Evolutionary conservation across 768 basidiomycete genomes (phyloP).

Genomic region (Hypholoma fasciculare): DNA sequence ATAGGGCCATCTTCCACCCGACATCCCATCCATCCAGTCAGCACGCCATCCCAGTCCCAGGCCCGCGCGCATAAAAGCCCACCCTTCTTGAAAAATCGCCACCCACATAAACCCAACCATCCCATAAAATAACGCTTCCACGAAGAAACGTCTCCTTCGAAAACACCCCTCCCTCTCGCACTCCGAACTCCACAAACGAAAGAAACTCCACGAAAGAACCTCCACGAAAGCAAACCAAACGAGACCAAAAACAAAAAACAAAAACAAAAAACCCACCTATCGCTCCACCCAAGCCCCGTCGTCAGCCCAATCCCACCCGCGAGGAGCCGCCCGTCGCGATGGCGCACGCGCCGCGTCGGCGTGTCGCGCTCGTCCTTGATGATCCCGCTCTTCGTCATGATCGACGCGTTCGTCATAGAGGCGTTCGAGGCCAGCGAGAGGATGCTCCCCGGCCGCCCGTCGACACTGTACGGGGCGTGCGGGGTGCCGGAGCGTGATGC

Average conservation of each 20-base stretch:
- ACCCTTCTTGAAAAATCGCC: no score
- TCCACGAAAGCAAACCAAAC: neutral
- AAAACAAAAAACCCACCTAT: conserved; percentile 46
- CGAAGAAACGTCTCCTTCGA: no score
- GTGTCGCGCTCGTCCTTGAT: conserved; percentile 62
- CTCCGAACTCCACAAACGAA: no score
- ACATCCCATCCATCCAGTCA: no score
- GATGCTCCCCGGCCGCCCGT: conserved; percentile 32
- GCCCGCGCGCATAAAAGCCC: no score
- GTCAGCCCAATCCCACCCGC: conserved; percentile 68
- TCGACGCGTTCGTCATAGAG: conserved; percentile 14
- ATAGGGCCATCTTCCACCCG: no score
- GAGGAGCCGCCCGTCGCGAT: conserved; percentile 60
- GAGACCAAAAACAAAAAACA: neutral
- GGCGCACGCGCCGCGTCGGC: conserved; percentile 51
- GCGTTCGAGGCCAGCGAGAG: neutral
- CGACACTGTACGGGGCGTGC: neutral
- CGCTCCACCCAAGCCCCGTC: conserved; percentile 75
- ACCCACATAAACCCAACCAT: no score
- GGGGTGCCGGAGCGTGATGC: conserved; percentile 23
- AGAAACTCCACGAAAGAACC: no score
- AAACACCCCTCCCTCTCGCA: no score
- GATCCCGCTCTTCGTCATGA: conserved; percentile 37
- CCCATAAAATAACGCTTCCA: no score
- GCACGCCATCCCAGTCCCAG: no score